These are phyloP conservation scores for Trametes cingulata DNA, from an alignment of 768 basidiomycete genomes.

Conservation along the genomic window DNA sequence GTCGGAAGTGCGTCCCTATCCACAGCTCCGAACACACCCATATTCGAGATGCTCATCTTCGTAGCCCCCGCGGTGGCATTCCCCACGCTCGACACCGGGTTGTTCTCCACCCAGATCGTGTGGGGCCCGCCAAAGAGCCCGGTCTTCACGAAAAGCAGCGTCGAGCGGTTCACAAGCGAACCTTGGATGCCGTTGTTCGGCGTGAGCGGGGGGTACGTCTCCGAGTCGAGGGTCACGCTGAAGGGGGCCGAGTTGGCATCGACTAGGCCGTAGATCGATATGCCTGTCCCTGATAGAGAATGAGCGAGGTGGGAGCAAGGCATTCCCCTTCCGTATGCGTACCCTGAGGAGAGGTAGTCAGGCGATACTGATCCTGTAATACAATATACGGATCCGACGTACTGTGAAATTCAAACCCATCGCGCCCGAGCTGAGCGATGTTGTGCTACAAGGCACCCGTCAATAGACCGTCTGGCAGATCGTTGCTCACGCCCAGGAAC, in stretches of 20 bases:
- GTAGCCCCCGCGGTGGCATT: not conserved
- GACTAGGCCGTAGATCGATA: conserved; percentile 15
- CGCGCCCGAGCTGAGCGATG: not conserved
- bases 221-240: conserved; percentile 17
- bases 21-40: not conserved
- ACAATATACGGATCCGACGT: not conserved
- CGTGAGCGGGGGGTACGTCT: not conserved
- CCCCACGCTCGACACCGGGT: conserved; percentile 1
- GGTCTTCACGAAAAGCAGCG: conserved; percentile 5
- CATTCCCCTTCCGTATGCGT: too few relatives aligned
- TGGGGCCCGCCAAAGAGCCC: conserved; percentile 2
- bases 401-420: conserved; percentile 17
- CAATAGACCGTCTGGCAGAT: not conserved
- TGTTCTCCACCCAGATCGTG: conserved; percentile 14
- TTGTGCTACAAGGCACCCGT: conserved; percentile 7
- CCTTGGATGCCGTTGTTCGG: conserved; percentile 5
- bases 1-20: not conserved
- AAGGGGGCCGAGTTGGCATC: conserved; percentile 6
- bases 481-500: not conserved
- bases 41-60: conserved; percentile 1
- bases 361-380: too few relatives aligned
- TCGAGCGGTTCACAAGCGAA: not conserved
- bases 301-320: too few relatives aligned
- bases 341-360: too few relatives aligned
- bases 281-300: not conserved